Evolutionary conservation across 176 grass and related monocot genomes (phyloP).

Genomic region (Themeda triandra): DNA sequence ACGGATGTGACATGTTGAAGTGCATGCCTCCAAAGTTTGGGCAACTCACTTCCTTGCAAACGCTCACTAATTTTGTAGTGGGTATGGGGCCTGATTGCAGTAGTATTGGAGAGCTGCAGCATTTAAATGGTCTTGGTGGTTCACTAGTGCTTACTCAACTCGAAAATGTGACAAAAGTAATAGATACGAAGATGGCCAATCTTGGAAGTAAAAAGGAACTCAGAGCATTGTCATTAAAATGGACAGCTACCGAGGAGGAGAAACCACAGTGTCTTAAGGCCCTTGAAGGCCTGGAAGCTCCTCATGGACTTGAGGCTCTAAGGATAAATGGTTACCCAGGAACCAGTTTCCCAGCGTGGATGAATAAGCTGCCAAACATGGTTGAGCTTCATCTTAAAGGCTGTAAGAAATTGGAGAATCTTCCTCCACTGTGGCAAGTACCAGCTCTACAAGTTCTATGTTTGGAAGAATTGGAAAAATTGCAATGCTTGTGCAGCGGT

Average conservation of each 20-base stretch:
- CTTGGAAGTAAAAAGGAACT: background rate
- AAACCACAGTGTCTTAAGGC: background rate
- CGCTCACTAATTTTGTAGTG: background rate
- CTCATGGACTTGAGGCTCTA: background rate
- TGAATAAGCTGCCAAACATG: background rate
- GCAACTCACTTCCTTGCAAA: background rate
- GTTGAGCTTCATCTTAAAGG: background rate
- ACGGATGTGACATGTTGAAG: background rate
- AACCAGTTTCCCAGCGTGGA: background rate
- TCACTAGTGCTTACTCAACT: background rate
- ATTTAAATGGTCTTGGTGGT: background rate
- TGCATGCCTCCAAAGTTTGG: background rate
- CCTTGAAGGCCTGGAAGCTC: background rate
- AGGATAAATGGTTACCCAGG: background rate
- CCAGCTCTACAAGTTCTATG: background rate
- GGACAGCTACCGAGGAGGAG: background rate
- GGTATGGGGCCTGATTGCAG: background rate
- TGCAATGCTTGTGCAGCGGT: background rate
- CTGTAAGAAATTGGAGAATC: background rate
- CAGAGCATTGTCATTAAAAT: background rate
- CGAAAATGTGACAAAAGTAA: background rate
- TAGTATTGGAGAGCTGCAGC: background rate
- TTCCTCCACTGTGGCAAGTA: background rate
- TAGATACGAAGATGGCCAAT: background rate
- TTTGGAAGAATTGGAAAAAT: background rate